These are phyloP conservation scores for Aspergillus versicolor DNA, from an alignment of 2,329 filamentous ascomycete species.

Conservation along the genomic window DNA sequence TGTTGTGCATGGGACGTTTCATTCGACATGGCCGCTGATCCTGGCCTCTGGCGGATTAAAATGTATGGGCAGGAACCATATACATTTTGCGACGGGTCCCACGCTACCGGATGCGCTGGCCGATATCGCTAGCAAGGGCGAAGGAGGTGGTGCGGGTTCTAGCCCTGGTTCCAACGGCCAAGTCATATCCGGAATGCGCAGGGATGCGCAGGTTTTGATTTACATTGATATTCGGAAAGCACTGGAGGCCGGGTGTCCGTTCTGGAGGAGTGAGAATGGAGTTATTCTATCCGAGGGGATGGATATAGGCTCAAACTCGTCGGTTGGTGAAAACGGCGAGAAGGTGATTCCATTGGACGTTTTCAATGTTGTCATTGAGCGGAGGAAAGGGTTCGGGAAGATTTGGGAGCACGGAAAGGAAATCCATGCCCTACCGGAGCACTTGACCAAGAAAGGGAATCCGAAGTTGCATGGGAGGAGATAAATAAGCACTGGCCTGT, in stretches of 20 bases:
- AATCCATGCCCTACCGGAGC: constrained; percentile 49
- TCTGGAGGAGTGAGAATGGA: constrained; percentile 76
- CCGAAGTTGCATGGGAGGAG: constrained; percentile 27
- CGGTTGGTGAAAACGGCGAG: constrained; percentile 15
- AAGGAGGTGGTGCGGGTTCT: neutral
- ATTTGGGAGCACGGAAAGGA: constrained; percentile 61
- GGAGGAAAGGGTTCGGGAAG: constrained; percentile 69
- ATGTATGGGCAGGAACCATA: constrained; percentile 80
- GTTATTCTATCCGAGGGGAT: constrained; percentile 1
- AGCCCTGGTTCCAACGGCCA: neutral
- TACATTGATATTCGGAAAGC: constrained; percentile 71
- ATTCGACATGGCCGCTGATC: constrained; percentile 74
- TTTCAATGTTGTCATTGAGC: constrained; percentile 72
- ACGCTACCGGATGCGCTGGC: constrained; percentile 46
- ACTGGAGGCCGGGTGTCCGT: constrained; percentile 62
- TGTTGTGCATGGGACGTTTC: constrained; percentile 88
- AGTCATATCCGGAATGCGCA: constrained; percentile 79
- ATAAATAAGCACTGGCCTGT: neutral
- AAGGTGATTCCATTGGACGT: constrained; percentile 66
- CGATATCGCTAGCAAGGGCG: constrained; percentile 16
- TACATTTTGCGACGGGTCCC: constrained; percentile 81
- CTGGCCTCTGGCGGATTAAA: constrained; percentile 73
- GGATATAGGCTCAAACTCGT: constrained; percentile 33
- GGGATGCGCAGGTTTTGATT: constrained; percentile 72
- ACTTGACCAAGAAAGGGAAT: constrained; percentile 40